phyloP scores from a whole-genome alignment of 2,329 filamentous ascomycete genomes.

The Fusarium pseudoanthophilum region DNA sequence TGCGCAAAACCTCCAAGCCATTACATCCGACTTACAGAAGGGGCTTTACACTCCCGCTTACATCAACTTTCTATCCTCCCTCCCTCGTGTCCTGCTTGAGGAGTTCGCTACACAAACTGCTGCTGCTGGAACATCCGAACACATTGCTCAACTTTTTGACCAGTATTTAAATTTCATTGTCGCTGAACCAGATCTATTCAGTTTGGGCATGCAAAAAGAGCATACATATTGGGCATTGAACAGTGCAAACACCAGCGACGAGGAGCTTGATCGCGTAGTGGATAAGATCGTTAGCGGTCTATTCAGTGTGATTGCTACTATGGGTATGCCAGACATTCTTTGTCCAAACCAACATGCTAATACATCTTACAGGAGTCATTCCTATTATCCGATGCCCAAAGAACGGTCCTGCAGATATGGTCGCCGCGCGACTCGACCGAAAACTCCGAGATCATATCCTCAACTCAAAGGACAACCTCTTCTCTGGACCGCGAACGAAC shows the following conservation, averaged over 20 bases:
- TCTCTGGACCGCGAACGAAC: constrained; percentile 74
- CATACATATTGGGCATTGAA: constrained; percentile 97
- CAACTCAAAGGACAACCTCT: constrained; percentile 97
- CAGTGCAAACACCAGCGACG: constrained; percentile 89
- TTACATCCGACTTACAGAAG: constrained; percentile 86
- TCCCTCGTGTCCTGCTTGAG: constrained; percentile 89
- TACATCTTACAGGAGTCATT: constrained; percentile 72
- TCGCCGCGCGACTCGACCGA: constrained; percentile 91
- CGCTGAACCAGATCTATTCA: constrained; percentile 94
- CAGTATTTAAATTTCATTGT: constrained; percentile 99
- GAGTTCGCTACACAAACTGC: constrained; percentile 94
- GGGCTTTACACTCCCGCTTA: constrained; percentile 93
- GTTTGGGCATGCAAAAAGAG: constrained; percentile 88
- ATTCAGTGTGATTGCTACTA: constrained; percentile 98
- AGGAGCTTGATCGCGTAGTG: constrained; percentile 86
- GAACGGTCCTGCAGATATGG: constrained; percentile 91
- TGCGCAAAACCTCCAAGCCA: constrained; percentile 79
- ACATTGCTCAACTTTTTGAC: constrained; percentile 92
- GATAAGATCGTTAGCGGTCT: constrained; percentile 94
- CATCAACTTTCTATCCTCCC: constrained; percentile 95
- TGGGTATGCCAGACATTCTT: constrained; percentile 70
- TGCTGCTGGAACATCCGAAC: constrained; percentile 83
- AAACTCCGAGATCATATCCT: constrained; percentile 96
- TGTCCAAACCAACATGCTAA: constrained; percentile 9
- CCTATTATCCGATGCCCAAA: constrained; percentile 96